A percentile compares a stretch with the other conserved stretches of the same genome.
These are phyloP conservation scores for Fusarium sp. DNA, from an alignment of 2,329 filamentous ascomycete genomes.

Conservation along the genomic window DNA sequence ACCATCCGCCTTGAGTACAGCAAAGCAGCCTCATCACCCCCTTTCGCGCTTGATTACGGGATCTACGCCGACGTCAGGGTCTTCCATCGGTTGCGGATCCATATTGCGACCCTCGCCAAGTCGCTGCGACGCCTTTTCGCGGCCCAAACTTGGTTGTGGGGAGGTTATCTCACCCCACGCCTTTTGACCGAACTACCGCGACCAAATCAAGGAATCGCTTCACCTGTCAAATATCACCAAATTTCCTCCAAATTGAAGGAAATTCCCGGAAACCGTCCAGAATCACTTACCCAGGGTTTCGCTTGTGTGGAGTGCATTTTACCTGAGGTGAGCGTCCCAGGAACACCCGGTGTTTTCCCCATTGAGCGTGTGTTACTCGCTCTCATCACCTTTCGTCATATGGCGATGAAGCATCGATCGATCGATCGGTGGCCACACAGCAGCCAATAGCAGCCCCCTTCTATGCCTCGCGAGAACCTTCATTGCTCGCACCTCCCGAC, in stretches of 20 bases:
- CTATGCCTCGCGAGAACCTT: constrained; percentile 6
- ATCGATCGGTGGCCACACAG: constrained; percentile 44
- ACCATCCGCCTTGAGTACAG: neutral
- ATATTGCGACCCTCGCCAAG: neutral
- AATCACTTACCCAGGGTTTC: neutral
- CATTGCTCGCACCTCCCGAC: constrained; percentile 13
- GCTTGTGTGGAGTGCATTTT: constrained; percentile 9
- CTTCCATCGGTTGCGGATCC: neutral
- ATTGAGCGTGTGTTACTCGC: constrained; percentile 13
- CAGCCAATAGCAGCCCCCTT: constrained; percentile 38
- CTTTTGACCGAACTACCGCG: constrained; percentile 1
- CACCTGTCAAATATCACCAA: neutral
- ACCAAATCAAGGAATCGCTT: neutral
- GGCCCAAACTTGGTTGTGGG: constrained; percentile 17
- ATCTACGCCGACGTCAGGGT: neutral
- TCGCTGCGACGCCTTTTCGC: constrained; percentile 6
- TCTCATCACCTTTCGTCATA: constrained; percentile 39
- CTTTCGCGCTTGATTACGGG: neutral
- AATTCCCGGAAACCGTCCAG: neutral
- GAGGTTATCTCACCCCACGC: constrained; percentile 7
- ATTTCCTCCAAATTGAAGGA: neutral
- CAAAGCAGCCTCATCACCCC: neutral
- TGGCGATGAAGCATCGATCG: constrained; percentile 44
- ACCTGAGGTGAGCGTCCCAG: constrained; percentile 26
- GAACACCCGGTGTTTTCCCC: constrained; percentile 13